These are phyloP conservation scores for Penstemon eatonii DNA, from an alignment of 257 asterid species.

Conservation along the genomic window DNA sequence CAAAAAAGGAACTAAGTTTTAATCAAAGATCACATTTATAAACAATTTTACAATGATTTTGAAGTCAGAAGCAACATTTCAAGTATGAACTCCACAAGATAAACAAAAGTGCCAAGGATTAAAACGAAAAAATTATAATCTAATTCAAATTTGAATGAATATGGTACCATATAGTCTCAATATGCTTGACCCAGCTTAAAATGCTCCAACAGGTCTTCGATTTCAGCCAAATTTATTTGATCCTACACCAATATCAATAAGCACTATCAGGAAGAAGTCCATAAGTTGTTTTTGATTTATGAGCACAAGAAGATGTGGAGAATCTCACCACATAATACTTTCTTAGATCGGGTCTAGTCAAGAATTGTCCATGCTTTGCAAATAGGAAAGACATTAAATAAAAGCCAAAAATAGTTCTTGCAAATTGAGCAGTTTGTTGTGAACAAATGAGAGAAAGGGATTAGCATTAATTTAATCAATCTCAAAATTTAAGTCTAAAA, in stretches of 20 bases:
- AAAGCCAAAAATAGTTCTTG: too few species aligned
- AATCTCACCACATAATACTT: neutral
- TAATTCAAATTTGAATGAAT: neutral
- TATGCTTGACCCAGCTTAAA: constrained; percentile 61
- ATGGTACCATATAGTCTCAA: constrained; percentile 15
- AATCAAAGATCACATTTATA: too few species aligned
- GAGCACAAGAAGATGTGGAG: constrained; percentile 6
- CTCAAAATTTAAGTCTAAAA: too few species aligned
- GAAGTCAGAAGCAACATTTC: neutral
- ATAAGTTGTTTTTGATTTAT: constrained; percentile 6
- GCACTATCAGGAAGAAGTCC: constrained; percentile 31
- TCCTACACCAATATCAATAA: constrained; percentile 59
- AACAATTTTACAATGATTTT: neutral
- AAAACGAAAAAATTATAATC: neutral
- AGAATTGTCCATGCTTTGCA: too few species aligned
- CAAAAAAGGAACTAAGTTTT: too few species aligned
- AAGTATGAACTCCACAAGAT: neutral
- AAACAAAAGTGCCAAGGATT: constrained; percentile 7
- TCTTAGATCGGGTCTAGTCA: too few species aligned
- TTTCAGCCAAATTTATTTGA: constrained; percentile 79
- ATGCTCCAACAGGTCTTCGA: constrained; percentile 79
- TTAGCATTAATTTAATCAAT: too few species aligned
- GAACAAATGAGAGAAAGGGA: too few species aligned
- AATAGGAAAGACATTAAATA: too few species aligned
- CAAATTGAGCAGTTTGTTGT: too few species aligned